These are phyloP conservation scores for Nicotiana benthamiana DNA, from an alignment of 257 asterid species.

Conservation along the genomic window DNA sequence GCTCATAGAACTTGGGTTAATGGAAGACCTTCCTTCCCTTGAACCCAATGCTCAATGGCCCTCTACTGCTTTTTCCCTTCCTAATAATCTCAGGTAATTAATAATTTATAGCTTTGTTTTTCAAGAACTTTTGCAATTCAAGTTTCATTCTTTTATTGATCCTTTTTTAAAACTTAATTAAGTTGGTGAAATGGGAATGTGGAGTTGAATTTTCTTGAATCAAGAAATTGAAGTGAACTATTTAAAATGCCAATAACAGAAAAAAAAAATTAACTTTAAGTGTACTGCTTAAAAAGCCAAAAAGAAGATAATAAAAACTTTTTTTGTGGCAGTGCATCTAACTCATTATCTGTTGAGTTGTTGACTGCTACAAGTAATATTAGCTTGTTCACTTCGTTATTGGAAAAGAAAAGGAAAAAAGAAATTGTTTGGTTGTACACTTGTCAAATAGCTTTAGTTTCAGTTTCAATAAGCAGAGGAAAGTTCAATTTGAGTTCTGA, in stretches of 20 bases:
- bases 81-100: slow-evolving; percentile 27
- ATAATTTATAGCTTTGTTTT: not conserved
- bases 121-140: not conserved
- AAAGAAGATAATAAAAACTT: not conserved
- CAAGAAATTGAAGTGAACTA: not conserved
- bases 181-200: not conserved
- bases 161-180: not conserved
- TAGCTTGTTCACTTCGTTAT: not conserved
- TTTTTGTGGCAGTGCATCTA: not conserved
- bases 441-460: not conserved
- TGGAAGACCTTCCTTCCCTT: slow-evolving; percentile 35
- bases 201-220: not conserved
- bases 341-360: not conserved
- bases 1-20: slow-evolving; percentile 36
- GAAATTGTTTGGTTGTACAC: not conserved
- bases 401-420: too few relatives aligned
- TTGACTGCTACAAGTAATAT: not conserved
- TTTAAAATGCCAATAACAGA: not conserved
- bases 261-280: not conserved
- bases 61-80: slow-evolving; percentile 16
- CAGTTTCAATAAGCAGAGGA: not conserved
- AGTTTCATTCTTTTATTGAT: not conserved
- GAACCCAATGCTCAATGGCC: slow-evolving; percentile 31
- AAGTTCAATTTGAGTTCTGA: not conserved
- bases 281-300: not conserved